Evolutionary conservation across 2,329 filamentous ascomycete genomes (phyloP).

Genomic region (Lecanosticta acicola): DNA sequence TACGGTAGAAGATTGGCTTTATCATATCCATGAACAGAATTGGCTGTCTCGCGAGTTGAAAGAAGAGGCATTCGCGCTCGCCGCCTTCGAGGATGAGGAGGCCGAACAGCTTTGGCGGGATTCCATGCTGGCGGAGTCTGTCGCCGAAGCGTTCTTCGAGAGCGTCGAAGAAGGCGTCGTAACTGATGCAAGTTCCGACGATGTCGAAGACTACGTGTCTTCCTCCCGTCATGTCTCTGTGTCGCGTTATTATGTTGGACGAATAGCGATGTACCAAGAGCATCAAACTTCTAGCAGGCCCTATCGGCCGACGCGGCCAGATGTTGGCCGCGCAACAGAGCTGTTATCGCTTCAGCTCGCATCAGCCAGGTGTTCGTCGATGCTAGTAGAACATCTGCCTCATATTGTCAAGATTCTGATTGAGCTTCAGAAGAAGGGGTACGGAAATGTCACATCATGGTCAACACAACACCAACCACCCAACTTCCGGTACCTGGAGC

Average conservation of each 20-base stretch:
- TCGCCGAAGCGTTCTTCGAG: conserved; percentile 40
- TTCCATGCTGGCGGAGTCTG: conserved; percentile 34
- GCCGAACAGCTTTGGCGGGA: conserved; percentile 41
- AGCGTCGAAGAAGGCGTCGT: conserved; percentile 39
- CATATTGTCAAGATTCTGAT: not conserved
- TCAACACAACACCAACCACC: no score
- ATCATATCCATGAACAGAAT: conserved; percentile 40
- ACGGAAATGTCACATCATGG: not conserved
- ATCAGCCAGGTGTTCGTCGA: not conserved
- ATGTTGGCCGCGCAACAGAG: not conserved
- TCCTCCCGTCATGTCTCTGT: conserved; percentile 9
- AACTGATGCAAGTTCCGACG: conserved; percentile 47
- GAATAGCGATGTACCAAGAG: not conserved
- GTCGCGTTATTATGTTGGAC: no score
- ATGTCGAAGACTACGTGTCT: conserved; percentile 35
- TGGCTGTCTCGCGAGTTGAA: conserved; percentile 42
- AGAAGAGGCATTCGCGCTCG: conserved; percentile 47
- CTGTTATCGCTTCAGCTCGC: not conserved
- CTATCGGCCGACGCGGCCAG: not conserved
- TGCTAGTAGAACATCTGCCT: not conserved
- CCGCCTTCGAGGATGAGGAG: conserved; percentile 44
- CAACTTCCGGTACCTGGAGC: not conserved
- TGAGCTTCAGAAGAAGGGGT: not conserved
- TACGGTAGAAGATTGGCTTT: conserved; percentile 45
- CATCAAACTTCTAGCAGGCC: not conserved